These are phyloP conservation scores for Thelonectria blattea DNA, from an alignment of 2,329 filamentous ascomycete genomes.

Conservation along the genomic window DNA sequence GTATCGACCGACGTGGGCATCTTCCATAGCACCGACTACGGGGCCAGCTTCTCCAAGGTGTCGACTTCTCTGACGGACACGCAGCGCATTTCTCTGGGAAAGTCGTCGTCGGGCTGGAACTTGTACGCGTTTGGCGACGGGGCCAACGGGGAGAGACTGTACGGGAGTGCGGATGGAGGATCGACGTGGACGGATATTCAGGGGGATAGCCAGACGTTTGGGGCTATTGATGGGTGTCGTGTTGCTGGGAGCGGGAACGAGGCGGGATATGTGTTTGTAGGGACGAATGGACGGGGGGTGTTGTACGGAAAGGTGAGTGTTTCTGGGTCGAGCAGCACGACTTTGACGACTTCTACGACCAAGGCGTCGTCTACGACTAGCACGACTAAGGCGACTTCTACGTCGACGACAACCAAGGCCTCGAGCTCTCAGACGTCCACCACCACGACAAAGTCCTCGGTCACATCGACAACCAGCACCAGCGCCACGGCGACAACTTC, in stretches of 20 bases:
- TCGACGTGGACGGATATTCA: conserved; percentile 55
- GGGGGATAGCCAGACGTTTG: conserved; percentile 49
- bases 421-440: neutral
- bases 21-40: conserved; percentile 60
- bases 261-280: conserved; percentile 54
- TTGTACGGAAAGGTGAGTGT: conserved; percentile 39
- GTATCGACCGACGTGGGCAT: conserved; percentile 61
- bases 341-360: neutral
- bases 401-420: neutral
- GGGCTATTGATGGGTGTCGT: conserved; percentile 47
- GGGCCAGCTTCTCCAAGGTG: conserved; percentile 52
- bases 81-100: conserved; percentile 52
- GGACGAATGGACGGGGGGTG: conserved; percentile 57
- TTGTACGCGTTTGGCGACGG: conserved; percentile 56
- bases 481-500: neutral
- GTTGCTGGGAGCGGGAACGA: conserved; percentile 54
- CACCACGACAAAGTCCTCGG: neutral
- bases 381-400: neutral
- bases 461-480: neutral
- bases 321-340: neutral
- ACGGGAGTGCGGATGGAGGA: conserved; percentile 52
- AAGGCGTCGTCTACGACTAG: neutral
- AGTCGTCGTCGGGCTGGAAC: conserved; percentile 48
- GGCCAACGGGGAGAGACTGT: conserved; percentile 49
- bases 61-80: conserved; percentile 46